phyloP scores from a whole-genome alignment of 2,329 filamentous ascomycete species.

The Juglanconis juglandina region DNA sequence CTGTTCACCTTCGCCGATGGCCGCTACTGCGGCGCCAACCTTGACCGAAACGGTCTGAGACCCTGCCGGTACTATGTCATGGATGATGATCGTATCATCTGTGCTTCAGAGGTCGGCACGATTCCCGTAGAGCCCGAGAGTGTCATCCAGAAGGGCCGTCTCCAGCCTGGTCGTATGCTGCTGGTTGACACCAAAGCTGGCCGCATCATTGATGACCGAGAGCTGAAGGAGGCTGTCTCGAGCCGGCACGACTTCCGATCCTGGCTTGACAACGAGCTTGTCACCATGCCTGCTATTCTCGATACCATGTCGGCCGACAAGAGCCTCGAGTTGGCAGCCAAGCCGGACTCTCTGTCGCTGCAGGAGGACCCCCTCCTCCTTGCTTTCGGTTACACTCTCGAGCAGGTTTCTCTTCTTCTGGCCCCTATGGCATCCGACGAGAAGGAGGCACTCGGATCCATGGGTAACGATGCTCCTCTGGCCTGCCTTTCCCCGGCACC shows the following conservation, averaged over 20 bases:
- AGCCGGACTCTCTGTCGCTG: conserved; percentile 65
- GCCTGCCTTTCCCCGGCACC: conserved; percentile 89
- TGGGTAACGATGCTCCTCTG: conserved; percentile 94
- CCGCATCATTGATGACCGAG: conserved; percentile 89
- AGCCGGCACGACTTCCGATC: conserved; percentile 80
- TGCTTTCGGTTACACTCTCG: conserved; percentile 90
- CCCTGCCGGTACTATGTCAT: conserved; percentile 97
- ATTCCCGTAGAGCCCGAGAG: conserved; percentile 87
- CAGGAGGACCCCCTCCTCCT: conserved; percentile 82
- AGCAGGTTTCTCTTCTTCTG: conserved; percentile 88
- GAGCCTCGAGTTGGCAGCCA: conserved; percentile 59
- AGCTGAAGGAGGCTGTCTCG: conserved; percentile 87
- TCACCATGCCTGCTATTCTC: conserved; percentile 75
- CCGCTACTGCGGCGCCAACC: conserved; percentile 92
- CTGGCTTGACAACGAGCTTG: conserved; percentile 83
- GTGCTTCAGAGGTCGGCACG: conserved; percentile 92
- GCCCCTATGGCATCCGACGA: conserved; percentile 96
- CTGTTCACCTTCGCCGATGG: conserved; percentile 97
- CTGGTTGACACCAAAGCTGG: conserved; percentile 86
- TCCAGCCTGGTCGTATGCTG: conserved; percentile 94
- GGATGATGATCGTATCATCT: conserved; percentile 95
- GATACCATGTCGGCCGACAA: conserved; percentile 57
- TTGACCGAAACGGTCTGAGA: conserved; percentile 91
- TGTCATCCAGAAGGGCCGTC: conserved; percentile 86
- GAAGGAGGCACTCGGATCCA: conserved; percentile 93